Evolutionary conservation across 768 basidiomycete genomes (phyloP), one percentile per base, ranked within the genome.

Genomic region (Suillus spraguei): DNA sequence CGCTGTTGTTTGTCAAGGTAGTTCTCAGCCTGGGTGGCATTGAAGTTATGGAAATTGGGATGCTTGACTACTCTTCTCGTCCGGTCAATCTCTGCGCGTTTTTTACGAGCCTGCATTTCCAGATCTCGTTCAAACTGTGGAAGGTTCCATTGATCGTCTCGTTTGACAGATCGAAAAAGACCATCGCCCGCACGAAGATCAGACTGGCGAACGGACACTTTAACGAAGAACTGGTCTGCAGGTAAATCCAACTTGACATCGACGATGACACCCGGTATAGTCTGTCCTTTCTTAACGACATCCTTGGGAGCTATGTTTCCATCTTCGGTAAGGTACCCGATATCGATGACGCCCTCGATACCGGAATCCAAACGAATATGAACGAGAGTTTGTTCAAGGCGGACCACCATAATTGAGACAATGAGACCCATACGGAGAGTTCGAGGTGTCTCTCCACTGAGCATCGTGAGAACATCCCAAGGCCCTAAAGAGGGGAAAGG

Each of bases 31-130:
- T 97, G 91, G 16, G 83, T 79, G 8, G 92, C 88, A 67, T 94
- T 96, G 82, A 97, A 89, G 71, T 97, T 94, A 73, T 96, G 92
- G 85, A 98, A 99, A 76, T 97, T 95, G 2, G 97, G 97, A 74
- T 99, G 97, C 74, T 98, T 95, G 79, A 99, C 93, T 60, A 97
- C 87, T 32, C 97, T 83, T 64, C 94, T 86, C 41, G 87, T 85
- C 65, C 85, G 83, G 68, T 92, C 91, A 10, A 87, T 89, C 70
- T 94, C 91, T 2, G 92, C 87, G 54, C 92, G 82, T 79, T 94
- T 96, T 79, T 93, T 96, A 66, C 93, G 85, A 28, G 84, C 85
- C 65, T 90, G 79, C 67, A 93, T 78, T 65, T 95, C 91, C 66
- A 78, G 74, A 71, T 95, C 91, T 64, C 85, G 86, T 35, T 87